Evolutionary conservation across 2,329 filamentous ascomycete species (phyloP).

Genomic region (Fusarium tanahbumbuense): DNA sequence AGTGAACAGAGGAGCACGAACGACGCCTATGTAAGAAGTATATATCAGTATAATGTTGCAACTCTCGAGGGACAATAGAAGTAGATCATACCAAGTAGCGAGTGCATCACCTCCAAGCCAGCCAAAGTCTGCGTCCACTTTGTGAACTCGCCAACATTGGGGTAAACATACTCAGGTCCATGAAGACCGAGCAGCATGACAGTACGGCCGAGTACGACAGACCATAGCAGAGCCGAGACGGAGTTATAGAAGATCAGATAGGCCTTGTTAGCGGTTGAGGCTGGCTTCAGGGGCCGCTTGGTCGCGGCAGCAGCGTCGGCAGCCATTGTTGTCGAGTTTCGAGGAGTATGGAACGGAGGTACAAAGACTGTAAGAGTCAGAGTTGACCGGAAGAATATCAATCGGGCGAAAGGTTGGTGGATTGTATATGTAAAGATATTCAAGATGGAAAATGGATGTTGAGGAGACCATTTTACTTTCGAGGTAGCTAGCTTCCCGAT

Average conservation of each 20-base stretch:
- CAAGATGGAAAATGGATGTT: constrained; percentile 33
- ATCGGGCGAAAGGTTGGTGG: background rate
- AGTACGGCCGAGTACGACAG: constrained; percentile 77
- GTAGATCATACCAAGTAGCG: constrained; percentile 71
- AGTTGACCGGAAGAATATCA: background rate
- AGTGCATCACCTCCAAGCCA: constrained; percentile 84
- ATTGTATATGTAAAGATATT: background rate
- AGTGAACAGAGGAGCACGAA: constrained; percentile 85
- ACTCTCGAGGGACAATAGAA: background rate
- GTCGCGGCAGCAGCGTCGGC: constrained; percentile 35
- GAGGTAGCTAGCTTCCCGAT: constrained; percentile 24
- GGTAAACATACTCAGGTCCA: constrained; percentile 70
- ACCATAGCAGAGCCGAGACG: constrained; percentile 81
- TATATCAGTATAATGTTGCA: constrained; percentile 1
- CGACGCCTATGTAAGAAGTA: constrained; percentile 69
- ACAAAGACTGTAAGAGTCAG: background rate
- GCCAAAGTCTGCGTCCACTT: constrained; percentile 88
- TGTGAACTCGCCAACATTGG: constrained; percentile 72
- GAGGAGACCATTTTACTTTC: constrained; percentile 32
- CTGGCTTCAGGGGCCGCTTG: constrained; percentile 41
- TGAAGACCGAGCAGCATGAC: constrained; percentile 63
- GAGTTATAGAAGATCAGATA: constrained; percentile 92
- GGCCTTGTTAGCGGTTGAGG: constrained; percentile 60
- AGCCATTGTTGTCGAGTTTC: constrained; percentile 34
- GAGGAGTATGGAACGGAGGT: too few species aligned